phyloP scores from a whole-genome alignment of 2,329 filamentous ascomycete species.

The Talaromyces rugulosus region DNA sequence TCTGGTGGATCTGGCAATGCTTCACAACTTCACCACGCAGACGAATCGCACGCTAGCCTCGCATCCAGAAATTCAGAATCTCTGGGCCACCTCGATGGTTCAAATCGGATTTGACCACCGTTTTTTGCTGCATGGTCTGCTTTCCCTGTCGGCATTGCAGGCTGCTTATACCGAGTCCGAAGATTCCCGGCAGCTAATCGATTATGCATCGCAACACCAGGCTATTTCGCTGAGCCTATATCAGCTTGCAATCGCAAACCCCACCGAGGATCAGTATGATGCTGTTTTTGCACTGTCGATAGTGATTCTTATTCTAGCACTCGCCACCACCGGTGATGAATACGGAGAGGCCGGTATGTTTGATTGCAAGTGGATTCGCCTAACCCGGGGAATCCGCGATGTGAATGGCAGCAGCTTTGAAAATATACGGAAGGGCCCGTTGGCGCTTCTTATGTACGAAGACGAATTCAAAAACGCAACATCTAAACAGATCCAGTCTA shows the following conservation, averaged over 20 bases:
- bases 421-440: background rate
- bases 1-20: conserved; percentile 31
- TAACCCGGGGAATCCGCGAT: conserved; percentile 8
- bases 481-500: background rate
- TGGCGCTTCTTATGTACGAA: background rate
- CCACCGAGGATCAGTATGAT: conserved; percentile 1
- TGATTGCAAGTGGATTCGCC: conserved; percentile 13
- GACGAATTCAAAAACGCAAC: background rate
- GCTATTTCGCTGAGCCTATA: conserved; percentile 8
- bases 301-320: background rate
- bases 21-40: conserved; percentile 33
- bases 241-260: conserved; percentile 5
- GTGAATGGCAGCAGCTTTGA: background rate
- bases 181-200: background rate
- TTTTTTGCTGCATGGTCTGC: conserved; percentile 24
- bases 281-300: conserved; percentile 11
- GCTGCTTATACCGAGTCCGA: conserved; percentile 2
- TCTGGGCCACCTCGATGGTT: conserved; percentile 23
- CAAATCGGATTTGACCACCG: conserved; percentile 22
- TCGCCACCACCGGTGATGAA: conserved; percentile 7
- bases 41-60: conserved; percentile 17
- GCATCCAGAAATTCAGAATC: conserved; percentile 12
- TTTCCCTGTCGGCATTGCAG: conserved; percentile 26
- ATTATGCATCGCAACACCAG: conserved; percentile 11
- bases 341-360: conserved; percentile 2